Percentiles rank a stretch among this genome's conserved stretches.
phyloP scores from a whole-genome alignment of 495 filamentous ascomycete species.

The Hypoxylon fragiforme region DNA sequence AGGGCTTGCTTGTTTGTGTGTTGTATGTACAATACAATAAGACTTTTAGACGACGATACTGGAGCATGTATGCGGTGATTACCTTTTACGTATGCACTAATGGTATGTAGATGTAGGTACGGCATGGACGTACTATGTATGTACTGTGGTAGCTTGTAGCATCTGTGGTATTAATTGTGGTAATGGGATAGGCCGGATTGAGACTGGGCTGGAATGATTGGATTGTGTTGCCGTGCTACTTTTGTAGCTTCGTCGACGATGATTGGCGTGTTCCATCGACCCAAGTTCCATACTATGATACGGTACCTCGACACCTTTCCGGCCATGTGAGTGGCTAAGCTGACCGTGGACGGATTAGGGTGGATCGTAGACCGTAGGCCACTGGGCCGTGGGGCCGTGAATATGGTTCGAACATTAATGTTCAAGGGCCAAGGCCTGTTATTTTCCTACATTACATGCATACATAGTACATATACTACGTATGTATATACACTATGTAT shows the following conservation, averaged over 20 bases:
- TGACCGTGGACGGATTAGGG: slow-evolving; percentile 23
- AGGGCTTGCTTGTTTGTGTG: slow-evolving; percentile 14
- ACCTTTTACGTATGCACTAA: neutral
- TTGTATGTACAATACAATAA: slow-evolving; percentile 14
- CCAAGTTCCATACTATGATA: neutral
- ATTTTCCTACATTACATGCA: too few species aligned
- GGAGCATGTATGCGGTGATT: slow-evolving; percentile 20
- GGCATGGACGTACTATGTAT: neutral
- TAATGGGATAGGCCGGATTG: slow-evolving; percentile 31
- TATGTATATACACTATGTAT: too few species aligned
- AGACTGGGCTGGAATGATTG: slow-evolving; percentile 33
- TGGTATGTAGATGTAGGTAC: too few species aligned
- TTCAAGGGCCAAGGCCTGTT: slow-evolving; percentile 14
- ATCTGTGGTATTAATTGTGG: slow-evolving; percentile 8
- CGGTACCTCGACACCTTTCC: slow-evolving; percentile 15
- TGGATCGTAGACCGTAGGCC: slow-evolving; percentile 19
- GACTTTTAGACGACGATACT: slow-evolving; percentile 23
- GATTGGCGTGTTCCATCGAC: slow-evolving; percentile 30
- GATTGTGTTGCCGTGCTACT: slow-evolving; percentile 6
- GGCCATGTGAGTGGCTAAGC: slow-evolving; percentile 28
- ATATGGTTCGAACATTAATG: slow-evolving; percentile 13
- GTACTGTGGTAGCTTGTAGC: neutral
- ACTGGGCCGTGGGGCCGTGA: slow-evolving; percentile 30
- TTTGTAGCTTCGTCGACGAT: slow-evolving; percentile 14
- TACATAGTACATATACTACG: too few species aligned